Conservation (phyloP, 176 grass and related monocot species). For the Zea mays region DNA sequence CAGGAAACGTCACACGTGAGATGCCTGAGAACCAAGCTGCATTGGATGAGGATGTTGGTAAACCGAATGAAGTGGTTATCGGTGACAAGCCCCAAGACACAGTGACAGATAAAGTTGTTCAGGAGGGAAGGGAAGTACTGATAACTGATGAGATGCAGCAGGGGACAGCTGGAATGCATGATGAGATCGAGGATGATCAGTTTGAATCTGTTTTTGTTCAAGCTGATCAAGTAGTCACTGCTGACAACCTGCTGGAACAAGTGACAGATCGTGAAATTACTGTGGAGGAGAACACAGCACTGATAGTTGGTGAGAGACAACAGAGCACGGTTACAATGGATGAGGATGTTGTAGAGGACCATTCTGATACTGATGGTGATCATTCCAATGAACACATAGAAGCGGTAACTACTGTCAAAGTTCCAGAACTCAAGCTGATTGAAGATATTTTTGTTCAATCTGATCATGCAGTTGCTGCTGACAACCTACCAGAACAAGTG, state of each 20-base stretch:
- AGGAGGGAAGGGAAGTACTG: neutral
- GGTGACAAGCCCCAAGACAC: neutral
- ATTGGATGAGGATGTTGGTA: neutral
- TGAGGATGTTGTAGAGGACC: neutral
- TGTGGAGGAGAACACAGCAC: neutral
- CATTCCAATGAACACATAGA: neutral
- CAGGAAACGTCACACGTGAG: neutral
- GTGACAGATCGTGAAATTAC: neutral
- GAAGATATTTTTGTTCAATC: neutral
- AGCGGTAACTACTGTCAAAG: neutral
- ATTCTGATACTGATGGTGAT: too few relatives aligned
- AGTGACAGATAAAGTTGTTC: neutral
- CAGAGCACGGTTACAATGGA: neutral
- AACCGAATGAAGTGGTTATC: neutral
- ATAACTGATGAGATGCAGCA: neutral
- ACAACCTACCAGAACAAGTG: neutral
- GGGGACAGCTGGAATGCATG: neutral
- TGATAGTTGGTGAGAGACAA: neutral
- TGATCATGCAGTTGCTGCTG: neutral
- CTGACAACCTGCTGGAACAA: neutral
- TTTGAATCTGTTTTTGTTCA: neutral
- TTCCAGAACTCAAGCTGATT: neutral
- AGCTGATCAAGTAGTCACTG: neutral
- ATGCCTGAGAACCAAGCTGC: neutral
- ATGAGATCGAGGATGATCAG: neutral